phyloP scores from a whole-genome alignment of 106 monocot genomes.

The Dendrobium huoshanense region DNA sequence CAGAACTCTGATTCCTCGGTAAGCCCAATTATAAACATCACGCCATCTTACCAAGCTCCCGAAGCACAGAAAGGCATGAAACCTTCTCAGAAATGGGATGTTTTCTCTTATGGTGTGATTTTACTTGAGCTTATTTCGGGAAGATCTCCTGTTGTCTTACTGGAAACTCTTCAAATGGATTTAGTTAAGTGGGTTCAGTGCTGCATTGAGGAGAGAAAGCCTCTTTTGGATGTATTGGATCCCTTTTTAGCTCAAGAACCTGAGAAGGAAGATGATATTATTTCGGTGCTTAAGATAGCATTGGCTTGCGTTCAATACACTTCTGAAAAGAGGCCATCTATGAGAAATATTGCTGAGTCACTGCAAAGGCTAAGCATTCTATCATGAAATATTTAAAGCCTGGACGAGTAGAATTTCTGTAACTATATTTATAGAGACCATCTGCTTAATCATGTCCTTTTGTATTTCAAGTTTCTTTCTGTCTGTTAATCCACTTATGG shows the following conservation, averaged over 20 bases:
- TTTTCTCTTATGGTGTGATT: slow-evolving; percentile 70
- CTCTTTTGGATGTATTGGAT: slow-evolving; percentile 48
- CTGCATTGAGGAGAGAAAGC: slow-evolving; percentile 67
- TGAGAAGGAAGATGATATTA: slow-evolving; percentile 64
- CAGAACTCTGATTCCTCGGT: slow-evolving; percentile 34
- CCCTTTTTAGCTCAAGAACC: slow-evolving; percentile 29
- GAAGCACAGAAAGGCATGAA: slow-evolving; percentile 55
- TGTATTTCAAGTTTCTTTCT: no score
- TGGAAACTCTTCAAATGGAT: slow-evolving; percentile 44
- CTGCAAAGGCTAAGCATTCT: slow-evolving; percentile 25
- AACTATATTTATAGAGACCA: no score
- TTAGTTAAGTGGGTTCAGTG: slow-evolving; percentile 60
- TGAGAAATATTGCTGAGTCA: slow-evolving; percentile 51
- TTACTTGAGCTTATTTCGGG: slow-evolving; percentile 72
- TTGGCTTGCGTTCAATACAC: slow-evolving; percentile 58
- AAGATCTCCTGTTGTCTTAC: slow-evolving; percentile 42
- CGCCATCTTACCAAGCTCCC: slow-evolving; percentile 59
- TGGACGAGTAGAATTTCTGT: no score
- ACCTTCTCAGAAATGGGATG: slow-evolving; percentile 84
- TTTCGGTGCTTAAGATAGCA: slow-evolving; percentile 63
- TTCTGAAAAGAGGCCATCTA: slow-evolving; percentile 62
- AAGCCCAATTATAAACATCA: slow-evolving; percentile 30
- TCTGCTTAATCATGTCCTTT: no score
- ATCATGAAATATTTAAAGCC: not conserved
- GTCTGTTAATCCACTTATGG: no score